Evolutionary conservation across 192 early-diverging fungal species (phyloP), one percentile per base, ranked within the genome.

Genomic region (Spinellus fusiger): DNA sequence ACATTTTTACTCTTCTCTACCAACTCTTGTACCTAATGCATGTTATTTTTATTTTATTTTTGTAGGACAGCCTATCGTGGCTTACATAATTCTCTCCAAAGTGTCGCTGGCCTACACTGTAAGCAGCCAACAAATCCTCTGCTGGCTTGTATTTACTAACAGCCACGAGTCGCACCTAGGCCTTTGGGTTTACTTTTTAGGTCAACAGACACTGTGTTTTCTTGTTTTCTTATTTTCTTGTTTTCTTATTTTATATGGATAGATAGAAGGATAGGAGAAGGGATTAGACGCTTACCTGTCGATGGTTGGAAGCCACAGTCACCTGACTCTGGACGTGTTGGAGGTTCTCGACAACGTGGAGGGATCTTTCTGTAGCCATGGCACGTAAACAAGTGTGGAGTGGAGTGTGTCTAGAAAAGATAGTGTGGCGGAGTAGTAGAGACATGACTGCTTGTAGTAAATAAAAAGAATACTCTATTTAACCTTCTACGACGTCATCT

Each of bases 81-180:
- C 78, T 64, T 77, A 91, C 91, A 77, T 92, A 92, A 71, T 98
- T 98, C 54, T 98, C 96, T 61, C 96, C 96, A 77, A 97, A 98
- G 60, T 98, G 93, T 20, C 89, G 80, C 37, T 98, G 96, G 0
- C 92, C 91, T n/a, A 65, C 51, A 31, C 86, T 79, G 65, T 97
- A 93, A 4, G 88, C 89, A 0, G 76, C 79, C 62, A 78, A 40
- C 31, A 98, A 80, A 73, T 93, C 94, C 5, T 81, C 81, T 15
- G 75, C 78, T 15, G 95, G 92, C 74, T 96, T 97, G 37, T 85
- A 86, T 71, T 99, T 99, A 74, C 88, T 92, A 32, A 99, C 93
- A 0, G 96, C 95, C 0, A 99, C 96, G 37, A 98, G 72, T 0
- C 88, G 82, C 13, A 74, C 80, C 61, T 75, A n/a, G n/a, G n/a